Evolutionary conservation across 257 asterid species (phyloP).

Genomic region (Solanum appendiculatum): DNA sequence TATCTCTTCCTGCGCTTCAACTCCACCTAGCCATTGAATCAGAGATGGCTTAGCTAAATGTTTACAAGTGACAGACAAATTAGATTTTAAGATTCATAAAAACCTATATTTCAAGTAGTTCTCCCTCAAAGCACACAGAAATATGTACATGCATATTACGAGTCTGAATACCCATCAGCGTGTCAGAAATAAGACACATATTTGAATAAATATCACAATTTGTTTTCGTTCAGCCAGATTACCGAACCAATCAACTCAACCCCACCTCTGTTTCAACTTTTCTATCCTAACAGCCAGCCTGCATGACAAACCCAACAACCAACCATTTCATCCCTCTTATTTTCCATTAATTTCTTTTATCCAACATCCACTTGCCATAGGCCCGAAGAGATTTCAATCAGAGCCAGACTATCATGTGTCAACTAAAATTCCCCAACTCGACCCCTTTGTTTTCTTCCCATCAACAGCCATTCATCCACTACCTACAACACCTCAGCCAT

Average conservation of each 20-base stretch:
- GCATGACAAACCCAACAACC: not conserved
- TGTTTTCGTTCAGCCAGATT: not conserved
- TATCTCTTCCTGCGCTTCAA: constrained; percentile 55
- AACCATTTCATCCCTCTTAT: not conserved
- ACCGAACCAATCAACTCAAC: not conserved
- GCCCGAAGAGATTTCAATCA: not conserved
- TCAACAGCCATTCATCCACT: not conserved
- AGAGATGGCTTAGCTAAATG: not conserved
- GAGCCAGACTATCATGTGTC: not conserved
- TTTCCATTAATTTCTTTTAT: not conserved
- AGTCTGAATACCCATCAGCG: not conserved
- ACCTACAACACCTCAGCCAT: not conserved
- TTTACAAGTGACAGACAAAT: not conserved
- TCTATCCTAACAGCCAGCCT: not conserved
- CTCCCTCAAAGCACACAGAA: not conserved
- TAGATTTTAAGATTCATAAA: not conserved
- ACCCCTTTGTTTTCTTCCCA: not conserved
- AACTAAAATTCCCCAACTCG: not conserved
- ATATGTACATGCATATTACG: not conserved
- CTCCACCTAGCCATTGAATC: constrained; percentile 31
- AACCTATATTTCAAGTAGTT: not conserved
- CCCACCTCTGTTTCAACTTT: not conserved
- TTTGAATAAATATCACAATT: not conserved
- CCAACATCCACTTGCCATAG: not conserved
- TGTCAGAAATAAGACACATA: not conserved